Percentiles rank a stretch among this genome's conserved stretches.
These are phyloP conservation scores for Plasmodium falciparum DNA, from an alignment of 169 alveolate genomes.

Conservation along the genomic window DNA sequence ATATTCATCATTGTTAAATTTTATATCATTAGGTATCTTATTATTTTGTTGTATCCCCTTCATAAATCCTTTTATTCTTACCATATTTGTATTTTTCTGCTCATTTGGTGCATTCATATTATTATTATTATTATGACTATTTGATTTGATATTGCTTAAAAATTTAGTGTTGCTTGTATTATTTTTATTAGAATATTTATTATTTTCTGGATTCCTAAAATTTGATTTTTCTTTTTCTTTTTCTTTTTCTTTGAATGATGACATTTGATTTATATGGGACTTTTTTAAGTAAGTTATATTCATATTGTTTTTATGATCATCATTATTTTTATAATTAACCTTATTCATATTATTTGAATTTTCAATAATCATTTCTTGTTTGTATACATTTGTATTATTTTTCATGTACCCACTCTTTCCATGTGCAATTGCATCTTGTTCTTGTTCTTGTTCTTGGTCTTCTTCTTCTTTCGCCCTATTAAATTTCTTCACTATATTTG, in stretches of 20 bases:
- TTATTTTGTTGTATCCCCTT: slow-evolving; percentile 28
- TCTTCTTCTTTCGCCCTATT: background rate
- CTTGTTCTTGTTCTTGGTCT: background rate
- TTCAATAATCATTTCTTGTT: background rate
- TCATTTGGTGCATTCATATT: background rate
- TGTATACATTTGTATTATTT: slow-evolving; percentile 4
- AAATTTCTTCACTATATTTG: background rate
- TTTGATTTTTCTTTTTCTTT: background rate
- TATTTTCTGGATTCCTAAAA: background rate
- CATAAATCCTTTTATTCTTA: slow-evolving; percentile 67
- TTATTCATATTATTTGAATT: slow-evolving; percentile 13
- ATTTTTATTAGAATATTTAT: background rate
- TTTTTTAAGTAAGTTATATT: background rate
- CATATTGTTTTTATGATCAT: slow-evolving; percentile 2
- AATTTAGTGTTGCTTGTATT: background rate
- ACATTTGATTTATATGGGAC: background rate
- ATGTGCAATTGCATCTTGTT: background rate
- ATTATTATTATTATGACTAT: background rate
- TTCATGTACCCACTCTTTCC: background rate
- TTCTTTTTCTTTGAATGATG: background rate
- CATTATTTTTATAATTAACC: background rate
- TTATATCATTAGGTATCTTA: background rate
- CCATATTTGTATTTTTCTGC: slow-evolving; percentile 56
- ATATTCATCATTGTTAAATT: slow-evolving; percentile 2
- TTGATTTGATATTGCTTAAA: slow-evolving; percentile 2